phyloP scores from a whole-genome alignment of 1,284 basidiomycete genomes.

The Ustilago cynodontis region DNA sequence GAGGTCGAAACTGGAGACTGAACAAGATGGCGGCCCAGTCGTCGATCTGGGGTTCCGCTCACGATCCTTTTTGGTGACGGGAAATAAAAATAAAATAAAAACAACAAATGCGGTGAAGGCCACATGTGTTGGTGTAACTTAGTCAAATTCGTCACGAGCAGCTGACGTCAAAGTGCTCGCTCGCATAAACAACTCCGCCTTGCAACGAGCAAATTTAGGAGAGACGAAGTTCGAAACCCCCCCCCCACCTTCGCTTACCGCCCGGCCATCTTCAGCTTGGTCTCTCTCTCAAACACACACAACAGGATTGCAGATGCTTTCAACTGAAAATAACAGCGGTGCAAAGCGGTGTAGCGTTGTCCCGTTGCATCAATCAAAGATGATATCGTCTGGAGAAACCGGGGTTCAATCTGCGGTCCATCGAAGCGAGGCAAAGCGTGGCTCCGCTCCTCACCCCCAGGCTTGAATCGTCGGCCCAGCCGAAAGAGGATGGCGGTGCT shows the following conservation, averaged over 20 bases:
- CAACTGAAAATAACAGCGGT: background rate
- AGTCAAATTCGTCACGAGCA: background rate
- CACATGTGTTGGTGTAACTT: background rate
- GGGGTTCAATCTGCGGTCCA: background rate
- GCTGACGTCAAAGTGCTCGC: slow-evolving; percentile 25
- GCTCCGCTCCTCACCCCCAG: background rate
- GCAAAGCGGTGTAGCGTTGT: slow-evolving; percentile 5
- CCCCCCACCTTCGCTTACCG: background rate
- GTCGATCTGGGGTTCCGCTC: background rate
- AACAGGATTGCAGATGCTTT: background rate
- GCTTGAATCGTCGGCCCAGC: background rate
- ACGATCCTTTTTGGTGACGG: background rate
- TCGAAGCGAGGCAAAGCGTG: background rate
- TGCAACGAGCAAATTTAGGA: slow-evolving; percentile 11
- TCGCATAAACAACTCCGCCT: slow-evolving; percentile 26
- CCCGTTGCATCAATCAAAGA: background rate
- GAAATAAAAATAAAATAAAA: background rate
- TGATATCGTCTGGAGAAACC: background rate
- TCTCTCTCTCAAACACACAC: no score
- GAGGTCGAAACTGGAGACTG: background rate
- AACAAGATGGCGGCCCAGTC: background rate
- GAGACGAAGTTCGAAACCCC: slow-evolving; percentile 5
- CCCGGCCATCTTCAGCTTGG: no score
- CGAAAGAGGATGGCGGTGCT: background rate
- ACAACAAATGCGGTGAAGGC: background rate